Evolutionary conservation across 352 stramenopile species (phyloP).

Genomic region (Phytophthora sansomeana): DNA sequence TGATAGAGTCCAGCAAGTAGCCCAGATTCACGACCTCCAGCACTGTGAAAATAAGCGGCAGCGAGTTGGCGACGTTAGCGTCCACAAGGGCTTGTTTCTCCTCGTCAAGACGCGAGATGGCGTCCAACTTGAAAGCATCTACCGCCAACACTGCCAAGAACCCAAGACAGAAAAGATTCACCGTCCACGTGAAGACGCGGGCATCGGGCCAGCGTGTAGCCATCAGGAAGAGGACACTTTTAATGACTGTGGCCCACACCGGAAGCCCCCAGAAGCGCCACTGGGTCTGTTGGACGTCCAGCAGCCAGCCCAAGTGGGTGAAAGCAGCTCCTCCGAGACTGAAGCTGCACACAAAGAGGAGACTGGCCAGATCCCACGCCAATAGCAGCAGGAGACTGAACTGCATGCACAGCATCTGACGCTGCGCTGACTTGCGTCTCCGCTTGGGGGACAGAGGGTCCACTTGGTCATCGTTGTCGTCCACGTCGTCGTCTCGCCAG

Average conservation of each 20-base stretch:
- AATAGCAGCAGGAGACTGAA: constrained; percentile 74
- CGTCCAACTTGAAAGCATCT: constrained; percentile 78
- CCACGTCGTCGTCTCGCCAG: constrained; percentile 56
- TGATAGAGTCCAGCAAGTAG: constrained; percentile 68
- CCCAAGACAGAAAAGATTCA: constrained; percentile 56
- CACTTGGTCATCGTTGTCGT: constrained; percentile 11
- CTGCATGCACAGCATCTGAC: constrained; percentile 73
- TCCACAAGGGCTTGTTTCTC: constrained; percentile 60
- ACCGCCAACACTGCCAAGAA: constrained; percentile 74
- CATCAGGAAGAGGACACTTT: constrained; percentile 68
- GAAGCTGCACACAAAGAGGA: constrained; percentile 60
- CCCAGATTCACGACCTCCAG: constrained; percentile 82
- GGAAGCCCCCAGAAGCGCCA: constrained; percentile 85
- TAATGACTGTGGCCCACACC: constrained; percentile 65
- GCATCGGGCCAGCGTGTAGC: constrained; percentile 56
- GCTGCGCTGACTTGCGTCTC: constrained; percentile 40
- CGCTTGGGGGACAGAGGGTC: constrained; percentile 26
- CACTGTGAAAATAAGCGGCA: constrained; percentile 88
- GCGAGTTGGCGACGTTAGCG: constrained; percentile 83
- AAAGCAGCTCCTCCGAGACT: constrained; percentile 57
- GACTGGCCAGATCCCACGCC: constrained; percentile 54
- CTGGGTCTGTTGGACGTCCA: constrained; percentile 45
- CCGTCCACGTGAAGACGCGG: constrained; percentile 48
- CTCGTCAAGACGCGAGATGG: constrained; percentile 65
- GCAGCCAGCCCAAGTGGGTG: constrained; percentile 51